Evolutionary conservation across 352 stramenopile genomes (phyloP).

Genomic region (Phytophthora chlamydospora): DNA sequence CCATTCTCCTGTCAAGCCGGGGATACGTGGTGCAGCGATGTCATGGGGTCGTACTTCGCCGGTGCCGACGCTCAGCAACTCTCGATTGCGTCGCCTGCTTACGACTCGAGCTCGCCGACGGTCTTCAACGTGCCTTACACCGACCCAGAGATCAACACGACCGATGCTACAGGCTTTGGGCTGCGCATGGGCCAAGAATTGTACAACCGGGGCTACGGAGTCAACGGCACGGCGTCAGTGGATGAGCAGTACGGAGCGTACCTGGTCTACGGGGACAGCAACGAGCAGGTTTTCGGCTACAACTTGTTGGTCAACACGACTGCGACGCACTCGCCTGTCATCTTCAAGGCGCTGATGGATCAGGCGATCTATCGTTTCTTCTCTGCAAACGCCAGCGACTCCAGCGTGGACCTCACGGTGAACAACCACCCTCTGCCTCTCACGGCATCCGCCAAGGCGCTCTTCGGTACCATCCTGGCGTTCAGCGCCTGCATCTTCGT

Average conservation of each 20-base stretch:
- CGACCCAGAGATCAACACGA: constrained; percentile 39
- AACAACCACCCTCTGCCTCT: constrained; percentile 49
- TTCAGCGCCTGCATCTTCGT: constrained; percentile 83
- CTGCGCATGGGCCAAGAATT: constrained; percentile 45
- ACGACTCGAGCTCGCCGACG: constrained; percentile 39
- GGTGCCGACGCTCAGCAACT: constrained; percentile 27
- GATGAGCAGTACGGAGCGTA: constrained; percentile 42
- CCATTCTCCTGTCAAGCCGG: constrained; percentile 41
- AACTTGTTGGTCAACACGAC: constrained; percentile 60
- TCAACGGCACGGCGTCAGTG: constrained; percentile 4
- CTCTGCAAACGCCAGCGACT: constrained; percentile 20
- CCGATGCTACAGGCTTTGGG: constrained; percentile 37
- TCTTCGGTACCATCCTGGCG: constrained; percentile 46
- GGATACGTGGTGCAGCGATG: constrained; percentile 33
- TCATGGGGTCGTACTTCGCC: constrained; percentile 37
- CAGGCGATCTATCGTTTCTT: constrained; percentile 55
- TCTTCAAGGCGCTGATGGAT: constrained; percentile 60
- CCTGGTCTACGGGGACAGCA: constrained; percentile 40
- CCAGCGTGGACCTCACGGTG: constrained; percentile 38
- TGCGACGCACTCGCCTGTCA: constrained; percentile 35
- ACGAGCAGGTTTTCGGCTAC: constrained; percentile 46
- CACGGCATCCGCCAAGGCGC: constrained; percentile 32
- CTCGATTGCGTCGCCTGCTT: constrained; percentile 18
- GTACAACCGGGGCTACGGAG: constrained; percentile 45
- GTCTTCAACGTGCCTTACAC: constrained; percentile 53